Evolutionary conservation across 176 grass and related monocot species (phyloP), one percentile per base, ranked within the genome.

Genomic region (Oryza glumipatula): DNA sequence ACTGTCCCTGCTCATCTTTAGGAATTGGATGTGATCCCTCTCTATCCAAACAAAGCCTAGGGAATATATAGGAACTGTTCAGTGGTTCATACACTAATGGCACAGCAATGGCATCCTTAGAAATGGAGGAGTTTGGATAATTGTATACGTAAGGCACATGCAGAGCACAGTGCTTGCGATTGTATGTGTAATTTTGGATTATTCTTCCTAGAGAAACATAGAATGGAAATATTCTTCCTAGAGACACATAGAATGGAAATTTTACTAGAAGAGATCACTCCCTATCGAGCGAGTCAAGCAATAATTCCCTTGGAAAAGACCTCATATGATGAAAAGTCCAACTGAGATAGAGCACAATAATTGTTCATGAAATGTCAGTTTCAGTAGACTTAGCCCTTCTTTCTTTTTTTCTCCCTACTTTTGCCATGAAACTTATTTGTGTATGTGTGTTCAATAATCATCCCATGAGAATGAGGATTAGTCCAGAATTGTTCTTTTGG

Each of bases 291-390:
- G 79, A 68, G 60, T 60, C 32, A 30, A 36, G 35, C 60, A 79
- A 88, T 83, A 79, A 83, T 83, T 41, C 68, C 67, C 45, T 30
- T 79, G 80, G 80, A 79, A 84, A 84, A 79, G 81, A 84, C 46
- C 82, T 46, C 13, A 7, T 73, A 73, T 74, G 76, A 84, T 47
- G 68, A 32, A 23, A 58, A 56, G 69, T 84, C 83, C 68, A 76
- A 67, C 67, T 84, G 76, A 39, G 71, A 69, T 58, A 67, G 19
- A 67, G 39, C 23, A 80, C 76, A 88, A 88, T 88, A 88, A 88
- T 88, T 88, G 81, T 46, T 51, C 80, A 79, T 7, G 81, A 61
- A 80, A 84, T 74, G 87, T 74, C 87, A 60, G 19, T 67, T 61
- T 88, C 81, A 45, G 23, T 74, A 69, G 76, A 47, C 10, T 22